Evolutionary conservation across 2,329 filamentous ascomycete species (phyloP), one percentile per base, ranked within the genome.

Genomic region (Trichoderma sp.): DNA sequence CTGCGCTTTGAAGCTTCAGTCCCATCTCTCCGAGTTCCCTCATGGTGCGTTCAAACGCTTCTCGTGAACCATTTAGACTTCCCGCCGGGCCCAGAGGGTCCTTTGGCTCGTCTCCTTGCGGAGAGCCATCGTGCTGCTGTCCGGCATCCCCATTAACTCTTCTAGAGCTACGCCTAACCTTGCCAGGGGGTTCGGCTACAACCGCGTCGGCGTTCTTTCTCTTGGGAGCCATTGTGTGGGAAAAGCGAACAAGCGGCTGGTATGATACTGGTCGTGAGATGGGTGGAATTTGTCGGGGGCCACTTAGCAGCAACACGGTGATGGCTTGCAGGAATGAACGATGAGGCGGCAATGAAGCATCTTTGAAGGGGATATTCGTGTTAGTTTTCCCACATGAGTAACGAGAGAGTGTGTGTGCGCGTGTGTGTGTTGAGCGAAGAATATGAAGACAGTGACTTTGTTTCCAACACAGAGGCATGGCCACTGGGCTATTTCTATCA

Each of bases 1-100:
- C 79, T 6, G 78, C 78, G 5, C 75, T 77, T 32, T 80, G 79
- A 3, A 86, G 73, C n/a, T 77, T 76, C 17, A 79, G 75, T 54
- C 86, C 84, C 82, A 86, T 85, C 70, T 83, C 78, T 5, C 78
- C 80, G 29, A 86, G 75, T n/a, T 79, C 77, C n/a, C 78, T 77
- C 69, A 83, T 78, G 19, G 82, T 82, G 3, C 76, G 70, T 9
- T 81, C 73, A 6, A 84, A 76, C 2, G 74, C 75, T 10, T 77
- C 73, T 2, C 68, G 68, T n/a, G 67, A 59, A 29, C 19, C 17
- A 3, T 7, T 19, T 37, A 53, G 32, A n/a, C 37, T 27, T 32
- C 32, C 42, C n/a, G 39, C 35, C 8, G 42, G 13, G 13, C 53
- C 53, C 12, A 50, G 5, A 8, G 25, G 5, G 13, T 67, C 34